These are phyloP conservation scores for Russula sp. DNA, from an alignment of 768 basidiomycete species.

Conservation along the genomic window DNA sequence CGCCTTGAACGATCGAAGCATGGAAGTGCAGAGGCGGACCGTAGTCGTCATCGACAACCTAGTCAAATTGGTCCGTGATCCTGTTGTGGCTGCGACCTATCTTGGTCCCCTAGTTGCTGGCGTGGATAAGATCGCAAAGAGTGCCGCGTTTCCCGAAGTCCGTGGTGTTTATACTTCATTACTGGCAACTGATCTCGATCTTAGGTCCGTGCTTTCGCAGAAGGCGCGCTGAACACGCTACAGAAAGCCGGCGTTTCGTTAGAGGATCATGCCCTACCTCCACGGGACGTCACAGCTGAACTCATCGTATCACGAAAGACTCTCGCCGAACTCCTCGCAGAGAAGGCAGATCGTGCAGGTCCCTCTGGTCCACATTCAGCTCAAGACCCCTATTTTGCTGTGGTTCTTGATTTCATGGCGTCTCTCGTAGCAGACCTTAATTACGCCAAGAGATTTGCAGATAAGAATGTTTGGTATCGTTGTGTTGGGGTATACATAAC, in stretches of 20 bases:
- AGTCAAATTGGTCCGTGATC: constrained; percentile 93
- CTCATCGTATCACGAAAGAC: constrained; percentile 46
- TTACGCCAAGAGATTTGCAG: constrained; percentile 46
- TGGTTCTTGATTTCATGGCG: constrained; percentile 63
- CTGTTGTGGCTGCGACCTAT: constrained; percentile 82
- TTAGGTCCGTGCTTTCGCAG: constrained; percentile 87
- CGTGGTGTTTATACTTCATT: constrained; percentile 21
- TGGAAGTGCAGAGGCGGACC: constrained; percentile 91
- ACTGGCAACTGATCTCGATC: constrained; percentile 7
- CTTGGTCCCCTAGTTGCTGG: constrained; percentile 83
- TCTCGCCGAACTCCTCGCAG: constrained; percentile 54
- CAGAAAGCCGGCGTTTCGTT: constrained; percentile 79
- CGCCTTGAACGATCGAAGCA: constrained; percentile 90
- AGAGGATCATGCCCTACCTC: constrained; percentile 55
- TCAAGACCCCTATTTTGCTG: constrained; percentile 47
- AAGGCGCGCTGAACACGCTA: constrained; percentile 73
- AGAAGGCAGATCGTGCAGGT: constrained; percentile 35
- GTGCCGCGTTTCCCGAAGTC: constrained; percentile 94
- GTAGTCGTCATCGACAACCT: constrained; percentile 95
- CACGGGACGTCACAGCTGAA: constrained; percentile 64
- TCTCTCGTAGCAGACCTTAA: constrained; percentile 74
- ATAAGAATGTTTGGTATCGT: constrained; percentile 54
- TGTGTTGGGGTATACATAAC: constrained; percentile 65
- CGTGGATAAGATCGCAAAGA: constrained; percentile 80
- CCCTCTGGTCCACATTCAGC: constrained; percentile 43